Evolutionary conservation across 108 stramenopile genomes (phyloP).

Genomic region (Fragilaria crotonensis): DNA sequence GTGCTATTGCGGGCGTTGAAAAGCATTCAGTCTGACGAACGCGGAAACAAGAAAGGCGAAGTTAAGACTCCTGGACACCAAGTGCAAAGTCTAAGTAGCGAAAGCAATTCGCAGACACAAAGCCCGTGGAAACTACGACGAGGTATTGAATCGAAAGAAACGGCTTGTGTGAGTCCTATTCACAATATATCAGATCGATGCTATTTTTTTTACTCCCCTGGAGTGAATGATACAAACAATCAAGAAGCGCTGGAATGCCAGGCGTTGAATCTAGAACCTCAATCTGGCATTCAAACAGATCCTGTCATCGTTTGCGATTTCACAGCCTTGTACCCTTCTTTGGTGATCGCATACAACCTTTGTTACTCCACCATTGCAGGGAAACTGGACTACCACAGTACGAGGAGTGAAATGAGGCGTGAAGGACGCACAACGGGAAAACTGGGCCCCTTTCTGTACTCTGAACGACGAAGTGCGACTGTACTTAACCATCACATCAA

Average conservation of each 20-base stretch:
- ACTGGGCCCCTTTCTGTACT: conserved; percentile 63
- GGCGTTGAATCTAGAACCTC: conserved; percentile 86
- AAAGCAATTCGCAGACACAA: conserved; percentile 62
- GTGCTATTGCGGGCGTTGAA: conserved; percentile 74
- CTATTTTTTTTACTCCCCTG: conserved; percentile 86
- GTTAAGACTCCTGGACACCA: conserved; percentile 7
- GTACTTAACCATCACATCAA: conserved; percentile 71
- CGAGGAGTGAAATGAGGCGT: conserved; percentile 62
- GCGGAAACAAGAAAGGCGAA: conserved; percentile 64
- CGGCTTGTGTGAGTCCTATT: conserved; percentile 1
- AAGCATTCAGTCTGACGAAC: conserved; percentile 71
- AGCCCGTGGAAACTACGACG: conserved; percentile 75
- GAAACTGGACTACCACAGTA: conserved; percentile 79
- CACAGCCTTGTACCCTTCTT: conserved; percentile 93
- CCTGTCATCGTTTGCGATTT: conserved; percentile 98
- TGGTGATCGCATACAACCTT: conserved; percentile 97
- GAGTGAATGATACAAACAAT: conserved; percentile 56
- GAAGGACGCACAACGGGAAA: conserved; percentile 44
- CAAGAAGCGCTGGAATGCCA: conserved; percentile 88
- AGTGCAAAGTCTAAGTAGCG: conserved; percentile 16
- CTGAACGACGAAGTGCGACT: conserved; percentile 61
- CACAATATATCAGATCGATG: conserved; percentile 17
- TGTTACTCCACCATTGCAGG: conserved; percentile 91
- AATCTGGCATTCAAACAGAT: conserved; percentile 81
- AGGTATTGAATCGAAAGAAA: conserved; percentile 7